Evolutionary conservation across 2,329 filamentous ascomycete genomes (phyloP), one percentile per base, ranked within the genome.

Genomic region (Calonectria crousiana): DNA sequence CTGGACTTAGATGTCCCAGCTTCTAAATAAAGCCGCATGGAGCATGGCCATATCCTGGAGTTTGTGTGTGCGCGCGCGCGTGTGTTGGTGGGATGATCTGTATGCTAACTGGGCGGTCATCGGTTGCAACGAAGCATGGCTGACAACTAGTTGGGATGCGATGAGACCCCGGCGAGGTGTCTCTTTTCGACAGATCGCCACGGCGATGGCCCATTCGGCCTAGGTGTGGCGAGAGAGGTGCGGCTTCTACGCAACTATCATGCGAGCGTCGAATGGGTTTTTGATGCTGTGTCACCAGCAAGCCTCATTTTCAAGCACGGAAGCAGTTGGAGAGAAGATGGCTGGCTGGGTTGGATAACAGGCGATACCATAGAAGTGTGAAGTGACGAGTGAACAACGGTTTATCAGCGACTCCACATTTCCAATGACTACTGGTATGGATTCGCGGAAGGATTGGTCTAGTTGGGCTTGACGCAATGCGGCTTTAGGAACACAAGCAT

Each of bases 301-400:
- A 71, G 47, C 49, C 60, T 58, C 49, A 47, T 65, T 71, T 66
- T 56, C 20, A 36, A 66, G n/a, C 28, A 26, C 23, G 6, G 64
- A 20, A 26, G 6, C 47, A 13, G 8, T 47, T 18, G 44, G 10
- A 28, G 52, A n/a, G 32, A 58, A 28, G 20, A 49, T 26, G 11
- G 23, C 34, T 26, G 11, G 23, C 34, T n/a, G 34, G 47, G 23
- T 38, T 53, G 60, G 26, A 23, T 47, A 38, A 38, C 47, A 41
- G 56, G 47, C 65, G 69, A 56, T 30, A 36, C n/a, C 49, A 51
- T 30, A n/a, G n/a, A 28, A 51, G 10, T 9, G 6, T 14, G 36
- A 2, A 4, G 28, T 47, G n/a, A 18, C 30, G 60, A 30, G 60
- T 28, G 16, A 64, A 23, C 38, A 14, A 18, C 13, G n/a, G 34